These are phyloP conservation scores for Raffaelea albimanens DNA, from an alignment of 2,329 filamentous ascomycete species.

Conservation along the genomic window DNA sequence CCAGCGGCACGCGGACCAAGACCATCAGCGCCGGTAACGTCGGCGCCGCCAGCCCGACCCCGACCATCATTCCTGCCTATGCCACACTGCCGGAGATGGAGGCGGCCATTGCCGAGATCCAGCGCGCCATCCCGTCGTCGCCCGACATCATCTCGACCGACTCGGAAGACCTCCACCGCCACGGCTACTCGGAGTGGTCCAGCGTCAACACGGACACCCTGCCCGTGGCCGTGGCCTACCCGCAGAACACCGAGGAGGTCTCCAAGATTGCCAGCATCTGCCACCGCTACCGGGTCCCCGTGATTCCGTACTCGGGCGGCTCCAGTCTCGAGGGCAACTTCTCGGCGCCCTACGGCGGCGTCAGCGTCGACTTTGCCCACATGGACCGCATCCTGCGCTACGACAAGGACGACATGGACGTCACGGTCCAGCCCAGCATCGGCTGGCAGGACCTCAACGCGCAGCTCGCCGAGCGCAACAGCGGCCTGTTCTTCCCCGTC, in stretches of 20 bases:
- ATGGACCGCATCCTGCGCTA: constrained; percentile 78
- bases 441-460: constrained; percentile 89
- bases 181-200: constrained; percentile 62
- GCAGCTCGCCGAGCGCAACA: constrained; percentile 54
- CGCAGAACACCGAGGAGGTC: constrained; percentile 51
- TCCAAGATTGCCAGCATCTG: constrained; percentile 57
- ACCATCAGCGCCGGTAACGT: background rate
- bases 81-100: constrained; percentile 34
- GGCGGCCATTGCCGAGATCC: constrained; percentile 35
- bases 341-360: constrained; percentile 73
- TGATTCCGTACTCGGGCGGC: constrained; percentile 80
- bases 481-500: constrained; percentile 81
- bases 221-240: constrained; percentile 56
- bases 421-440: constrained; percentile 83
- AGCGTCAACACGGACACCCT: constrained; percentile 49
- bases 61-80: no score
- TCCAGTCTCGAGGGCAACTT: constrained; percentile 86
- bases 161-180: constrained; percentile 48
- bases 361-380: constrained; percentile 79
- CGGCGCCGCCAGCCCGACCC: background rate
- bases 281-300: constrained; percentile 68
- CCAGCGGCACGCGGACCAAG: no score
- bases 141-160: constrained; percentile 53
- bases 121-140: constrained; percentile 29
- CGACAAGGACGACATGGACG: constrained; percentile 82